Percentiles rank a stretch among this genome's conserved stretches.
phyloP scores from a whole-genome alignment of 2,329 filamentous ascomycete genomes.

The Dendryphion nanum region DNA sequence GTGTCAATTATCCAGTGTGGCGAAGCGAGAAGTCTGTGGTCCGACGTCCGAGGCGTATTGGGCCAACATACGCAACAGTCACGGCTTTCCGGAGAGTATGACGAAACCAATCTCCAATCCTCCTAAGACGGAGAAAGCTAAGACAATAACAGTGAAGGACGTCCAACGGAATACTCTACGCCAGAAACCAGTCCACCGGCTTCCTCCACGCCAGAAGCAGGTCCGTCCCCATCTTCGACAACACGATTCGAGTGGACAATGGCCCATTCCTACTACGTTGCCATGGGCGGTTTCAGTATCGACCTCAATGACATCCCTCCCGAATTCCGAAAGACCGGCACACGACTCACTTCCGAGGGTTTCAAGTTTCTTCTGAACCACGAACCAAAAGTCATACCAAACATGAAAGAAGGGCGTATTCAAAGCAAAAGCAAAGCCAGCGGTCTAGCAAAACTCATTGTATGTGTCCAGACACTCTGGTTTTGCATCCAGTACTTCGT shows the following conservation, averaged over 20 bases:
- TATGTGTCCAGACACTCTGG: constrained; percentile 24
- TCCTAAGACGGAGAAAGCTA: no score
- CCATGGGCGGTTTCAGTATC: constrained; percentile 14
- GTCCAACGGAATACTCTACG: constrained; percentile 1
- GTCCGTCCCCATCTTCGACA: not conserved
- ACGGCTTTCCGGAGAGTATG: no score
- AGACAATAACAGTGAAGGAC: not conserved
- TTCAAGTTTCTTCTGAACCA: constrained; percentile 2
- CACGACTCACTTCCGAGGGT: constrained; percentile 1
- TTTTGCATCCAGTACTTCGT: constrained; percentile 22
- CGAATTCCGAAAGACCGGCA: constrained; percentile 1
- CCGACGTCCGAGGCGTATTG: no score
- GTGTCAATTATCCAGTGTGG: no score
- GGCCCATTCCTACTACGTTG: constrained; percentile 10
- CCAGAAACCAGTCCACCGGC: not conserved
- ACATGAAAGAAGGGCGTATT: constrained; percentile 4
- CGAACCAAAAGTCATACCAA: constrained; percentile 2
- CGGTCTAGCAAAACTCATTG: constrained; percentile 17
- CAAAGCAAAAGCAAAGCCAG: constrained; percentile 8
- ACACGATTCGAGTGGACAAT: constrained; percentile 15
- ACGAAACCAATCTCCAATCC: no score
- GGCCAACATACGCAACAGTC: no score
- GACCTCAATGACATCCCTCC: constrained; percentile 1
- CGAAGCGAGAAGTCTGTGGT: no score
- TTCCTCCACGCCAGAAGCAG: not conserved